phyloP scores from a whole-genome alignment of 352 stramenopile species.

The Globisporangium spinosum region DNA sequence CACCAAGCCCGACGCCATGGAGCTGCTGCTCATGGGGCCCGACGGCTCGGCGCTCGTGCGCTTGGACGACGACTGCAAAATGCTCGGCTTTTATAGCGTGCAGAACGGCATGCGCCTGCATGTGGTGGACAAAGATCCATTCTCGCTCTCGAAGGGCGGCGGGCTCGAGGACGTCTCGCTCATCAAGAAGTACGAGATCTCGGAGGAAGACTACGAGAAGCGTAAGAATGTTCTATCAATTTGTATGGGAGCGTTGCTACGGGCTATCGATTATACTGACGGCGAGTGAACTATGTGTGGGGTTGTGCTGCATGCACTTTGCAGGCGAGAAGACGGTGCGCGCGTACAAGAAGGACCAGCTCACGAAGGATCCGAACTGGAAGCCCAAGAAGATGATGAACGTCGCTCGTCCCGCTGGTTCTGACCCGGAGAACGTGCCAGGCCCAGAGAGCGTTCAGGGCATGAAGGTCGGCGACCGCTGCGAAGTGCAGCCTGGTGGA shows the following conservation, averaged over 20 bases:
- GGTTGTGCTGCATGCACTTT: background rate
- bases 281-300: background rate
- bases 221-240: slow-evolving; percentile 38
- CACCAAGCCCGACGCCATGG: slow-evolving; percentile 90
- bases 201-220: slow-evolving; percentile 98
- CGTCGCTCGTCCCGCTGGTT: slow-evolving; percentile 14
- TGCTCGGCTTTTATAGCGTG: slow-evolving; percentile 91
- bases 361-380: slow-evolving; percentile 94
- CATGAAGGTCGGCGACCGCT: slow-evolving; percentile 93
- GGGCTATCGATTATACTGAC: background rate
- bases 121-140: slow-evolving; percentile 95
- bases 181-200: slow-evolving; percentile 98
- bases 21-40: slow-evolving; percentile 54
- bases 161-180: slow-evolving; percentile 96
- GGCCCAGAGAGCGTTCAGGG: slow-evolving; percentile 67
- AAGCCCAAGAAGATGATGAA: slow-evolving; percentile 87
- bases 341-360: slow-evolving; percentile 94
- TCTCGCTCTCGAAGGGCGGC: slow-evolving; percentile 92
- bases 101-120: slow-evolving; percentile 93
- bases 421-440: slow-evolving; percentile 38
- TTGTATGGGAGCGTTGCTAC: background rate
- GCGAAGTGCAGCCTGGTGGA: slow-evolving; percentile 95
- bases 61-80: slow-evolving; percentile 74
- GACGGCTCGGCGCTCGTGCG: slow-evolving; percentile 44
- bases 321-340: slow-evolving; percentile 95